These are phyloP conservation scores for Xylariaceae sp. DNA, from an alignment of 2,329 filamentous ascomycete genomes.

Conservation along the genomic window DNA sequence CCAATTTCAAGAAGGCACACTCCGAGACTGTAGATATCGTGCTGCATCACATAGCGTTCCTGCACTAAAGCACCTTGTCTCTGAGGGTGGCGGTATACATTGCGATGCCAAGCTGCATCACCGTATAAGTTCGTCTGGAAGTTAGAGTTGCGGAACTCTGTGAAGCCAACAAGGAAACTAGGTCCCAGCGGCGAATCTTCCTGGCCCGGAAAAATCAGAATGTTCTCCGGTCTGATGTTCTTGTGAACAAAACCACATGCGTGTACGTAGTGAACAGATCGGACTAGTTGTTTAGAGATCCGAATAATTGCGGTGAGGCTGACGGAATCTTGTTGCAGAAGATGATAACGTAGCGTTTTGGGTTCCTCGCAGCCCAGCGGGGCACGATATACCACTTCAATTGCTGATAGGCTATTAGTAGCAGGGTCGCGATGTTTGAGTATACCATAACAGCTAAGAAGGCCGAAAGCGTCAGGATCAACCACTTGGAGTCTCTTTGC, in stretches of 20 bases:
- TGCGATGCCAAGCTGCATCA: constrained; percentile 23
- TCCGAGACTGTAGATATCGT: constrained; percentile 60
- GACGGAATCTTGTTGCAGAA: constrained; percentile 4
- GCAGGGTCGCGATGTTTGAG: constrained; percentile 6
- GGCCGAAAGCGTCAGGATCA: constrained; percentile 12
- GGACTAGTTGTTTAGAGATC: constrained; percentile 16
- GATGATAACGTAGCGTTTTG: constrained; percentile 9
- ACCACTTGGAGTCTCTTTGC: constrained; percentile 15
- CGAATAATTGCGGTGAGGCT: constrained; percentile 1
- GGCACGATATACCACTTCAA: constrained; percentile 7
- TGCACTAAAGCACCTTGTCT: constrained; percentile 17
- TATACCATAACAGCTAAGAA: constrained; percentile 15
- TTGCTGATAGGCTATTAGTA: constrained; percentile 11
- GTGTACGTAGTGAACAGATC: constrained; percentile 17
- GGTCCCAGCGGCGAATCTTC: background rate
- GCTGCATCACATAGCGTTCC: constrained; percentile 38
- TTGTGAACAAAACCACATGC: constrained; percentile 21
- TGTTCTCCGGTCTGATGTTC: constrained; percentile 17
- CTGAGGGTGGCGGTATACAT: constrained; percentile 31
- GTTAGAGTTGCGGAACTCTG: constrained; percentile 21
- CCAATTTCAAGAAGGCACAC: constrained; percentile 57
- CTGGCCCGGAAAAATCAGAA: constrained; percentile 7
- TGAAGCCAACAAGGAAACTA: constrained; percentile 25
- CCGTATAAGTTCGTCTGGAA: constrained; percentile 13
- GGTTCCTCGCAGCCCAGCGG: background rate